These are phyloP conservation scores for Aspergillus glaucus DNA, from an alignment of 2,329 filamentous ascomycete species.

Conservation along the genomic window DNA sequence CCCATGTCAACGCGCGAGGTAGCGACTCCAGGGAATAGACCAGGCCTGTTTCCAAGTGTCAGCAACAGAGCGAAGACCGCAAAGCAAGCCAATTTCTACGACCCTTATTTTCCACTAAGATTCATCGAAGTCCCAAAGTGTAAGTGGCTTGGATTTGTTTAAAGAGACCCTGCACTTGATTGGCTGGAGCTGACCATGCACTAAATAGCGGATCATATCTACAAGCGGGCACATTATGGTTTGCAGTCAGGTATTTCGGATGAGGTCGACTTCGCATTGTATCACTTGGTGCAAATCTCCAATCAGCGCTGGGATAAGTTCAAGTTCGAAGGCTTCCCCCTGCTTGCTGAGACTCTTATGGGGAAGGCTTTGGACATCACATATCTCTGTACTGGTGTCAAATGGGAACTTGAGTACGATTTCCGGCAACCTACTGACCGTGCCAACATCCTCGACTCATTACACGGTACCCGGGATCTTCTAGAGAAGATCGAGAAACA, in stretches of 20 bases:
- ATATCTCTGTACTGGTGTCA: constrained; percentile 70
- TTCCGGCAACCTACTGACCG: constrained; percentile 45
- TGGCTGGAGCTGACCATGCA: background rate
- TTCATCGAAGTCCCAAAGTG: constrained; percentile 32
- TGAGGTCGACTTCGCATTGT: constrained; percentile 87
- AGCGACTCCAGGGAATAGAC: constrained; percentile 38
- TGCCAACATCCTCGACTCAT: constrained; percentile 56
- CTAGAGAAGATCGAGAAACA: constrained; percentile 65
- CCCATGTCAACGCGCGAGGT: constrained; percentile 38
- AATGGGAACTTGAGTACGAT: constrained; percentile 74
- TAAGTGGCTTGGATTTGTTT: constrained; percentile 14
- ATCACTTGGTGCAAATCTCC: constrained; percentile 92
- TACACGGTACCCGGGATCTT: constrained; percentile 63
- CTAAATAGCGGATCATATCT: constrained; percentile 57
- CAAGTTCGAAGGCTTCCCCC: constrained; percentile 84
- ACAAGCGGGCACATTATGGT: constrained; percentile 77
- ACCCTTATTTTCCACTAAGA: constrained; percentile 31
- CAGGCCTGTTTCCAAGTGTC: constrained; percentile 27
- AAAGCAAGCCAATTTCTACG: constrained; percentile 33
- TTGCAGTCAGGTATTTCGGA: constrained; percentile 70
- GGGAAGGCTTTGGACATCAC: constrained; percentile 77
- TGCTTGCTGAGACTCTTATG: constrained; percentile 79
- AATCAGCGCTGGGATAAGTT: constrained; percentile 94
- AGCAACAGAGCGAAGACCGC: constrained; percentile 22
- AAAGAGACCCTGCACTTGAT: background rate